A percentile compares a stretch with the other conserved stretches of the same genome.
Evolutionary conservation across 176 grass and related monocot genomes (phyloP).

Genomic region (Aegilops umbellulata): DNA sequence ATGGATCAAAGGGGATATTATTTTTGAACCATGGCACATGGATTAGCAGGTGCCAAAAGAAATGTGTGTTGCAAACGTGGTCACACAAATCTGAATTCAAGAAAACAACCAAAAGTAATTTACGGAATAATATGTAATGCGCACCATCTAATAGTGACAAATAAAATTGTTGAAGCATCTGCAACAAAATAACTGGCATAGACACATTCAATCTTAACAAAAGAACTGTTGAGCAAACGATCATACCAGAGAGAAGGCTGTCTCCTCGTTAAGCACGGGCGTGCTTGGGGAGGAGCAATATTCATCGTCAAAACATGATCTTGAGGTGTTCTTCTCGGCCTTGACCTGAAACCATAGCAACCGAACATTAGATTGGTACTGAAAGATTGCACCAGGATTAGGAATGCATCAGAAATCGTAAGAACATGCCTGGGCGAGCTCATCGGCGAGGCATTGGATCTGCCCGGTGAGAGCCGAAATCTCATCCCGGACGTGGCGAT

Average conservation of each 20-base stretch:
- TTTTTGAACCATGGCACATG: not conserved
- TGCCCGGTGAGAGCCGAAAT: slow-evolving; percentile 80
- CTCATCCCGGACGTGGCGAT: slow-evolving; percentile 74
- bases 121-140: not conserved
- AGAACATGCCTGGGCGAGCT: slow-evolving; percentile 79
- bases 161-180: not conserved
- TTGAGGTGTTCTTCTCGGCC: slow-evolving; percentile 56
- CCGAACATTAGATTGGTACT: not conserved
- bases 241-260: slow-evolving; percentile 59
- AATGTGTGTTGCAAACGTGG: not conserved
- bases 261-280: slow-evolving; percentile 51
- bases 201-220: not conserved
- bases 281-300: slow-evolving; percentile 62
- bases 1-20: too few relatives aligned
- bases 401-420: not conserved
- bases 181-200: not conserved
- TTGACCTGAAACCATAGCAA: slow-evolving; percentile 56
- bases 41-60: not conserved
- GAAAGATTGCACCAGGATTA: not conserved
- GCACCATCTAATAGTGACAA: not conserved
- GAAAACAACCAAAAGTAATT: not conserved
- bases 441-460: slow-evolving; percentile 80
- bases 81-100: not conserved
- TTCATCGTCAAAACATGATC: slow-evolving; percentile 56
- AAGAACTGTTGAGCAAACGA: not conserved